Percentiles rank a stretch among this genome's conserved stretches.
Evolutionary conservation across 1,139 yeast genomes (phyloP).

Genomic region (Yamadazyma aaseri): DNA sequence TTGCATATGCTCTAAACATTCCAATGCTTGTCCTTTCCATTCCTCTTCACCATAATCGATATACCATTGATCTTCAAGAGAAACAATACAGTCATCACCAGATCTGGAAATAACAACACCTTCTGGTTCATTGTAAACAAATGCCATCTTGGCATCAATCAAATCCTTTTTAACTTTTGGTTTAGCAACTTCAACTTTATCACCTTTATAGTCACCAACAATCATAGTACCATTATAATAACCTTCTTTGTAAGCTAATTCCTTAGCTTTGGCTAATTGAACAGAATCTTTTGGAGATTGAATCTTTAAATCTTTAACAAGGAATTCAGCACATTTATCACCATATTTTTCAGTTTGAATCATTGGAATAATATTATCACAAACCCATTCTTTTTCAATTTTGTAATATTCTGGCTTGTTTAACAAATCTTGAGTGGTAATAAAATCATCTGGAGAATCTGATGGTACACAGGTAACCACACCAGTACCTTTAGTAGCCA

Average conservation of each 20-base stretch:
- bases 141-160: slow-evolving; percentile 75
- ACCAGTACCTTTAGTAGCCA: slow-evolving; percentile 97
- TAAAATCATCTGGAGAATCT: slow-evolving; percentile 95
- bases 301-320: slow-evolving; percentile 85
- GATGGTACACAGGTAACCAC: slow-evolving; percentile 98
- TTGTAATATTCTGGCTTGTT: slow-evolving; percentile 91
- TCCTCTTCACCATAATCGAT: slow-evolving; percentile 93
- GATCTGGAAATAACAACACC: slow-evolving; percentile 86
- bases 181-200: slow-evolving; percentile 88
- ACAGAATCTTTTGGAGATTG: slow-evolving; percentile 91
- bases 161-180: slow-evolving; percentile 81
- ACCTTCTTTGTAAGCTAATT: slow-evolving; percentile 94
- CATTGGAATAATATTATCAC: slow-evolving; percentile 68
- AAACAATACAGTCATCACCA: slow-evolving; percentile 95
- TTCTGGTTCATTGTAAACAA: slow-evolving; percentile 94
- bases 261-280: slow-evolving; percentile 89
- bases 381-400: slow-evolving; percentile 85
- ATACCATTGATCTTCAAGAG: slow-evolving; percentile 98
- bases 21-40: slow-evolving; percentile 87
- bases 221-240: slow-evolving; percentile 85
- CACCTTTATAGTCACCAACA: slow-evolving; percentile 82
- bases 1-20: slow-evolving; percentile 75
- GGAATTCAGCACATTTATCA: slow-evolving; percentile 78
- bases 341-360: slow-evolving; percentile 86
- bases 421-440: slow-evolving; percentile 78